These are phyloP conservation scores for Neurospora sp. DNA, from an alignment of 495 filamentous ascomycete species.

Conservation along the genomic window DNA sequence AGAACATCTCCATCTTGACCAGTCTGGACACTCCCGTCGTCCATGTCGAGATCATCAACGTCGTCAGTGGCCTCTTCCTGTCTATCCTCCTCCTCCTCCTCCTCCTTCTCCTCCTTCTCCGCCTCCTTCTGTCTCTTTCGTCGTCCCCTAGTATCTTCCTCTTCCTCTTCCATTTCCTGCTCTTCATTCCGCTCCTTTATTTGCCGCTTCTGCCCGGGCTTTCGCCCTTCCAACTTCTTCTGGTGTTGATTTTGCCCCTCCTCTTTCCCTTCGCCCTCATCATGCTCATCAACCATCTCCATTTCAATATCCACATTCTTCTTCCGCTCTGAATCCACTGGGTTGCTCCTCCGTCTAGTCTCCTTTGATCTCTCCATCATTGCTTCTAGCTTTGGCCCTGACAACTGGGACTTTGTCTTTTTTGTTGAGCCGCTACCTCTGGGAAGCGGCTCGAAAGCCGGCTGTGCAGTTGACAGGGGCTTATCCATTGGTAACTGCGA, in stretches of 20 bases:
- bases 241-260: background rate
- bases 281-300: no score
- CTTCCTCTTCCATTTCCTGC: background rate
- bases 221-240: background rate
- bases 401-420: background rate
- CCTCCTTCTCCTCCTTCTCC: background rate
- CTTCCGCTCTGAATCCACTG: fast-evolving
- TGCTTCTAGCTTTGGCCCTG: no score
- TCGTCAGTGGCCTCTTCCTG: background rate
- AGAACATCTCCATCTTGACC: background rate
- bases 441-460: no score
- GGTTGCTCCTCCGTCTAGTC: background rate
- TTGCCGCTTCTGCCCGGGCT: background rate
- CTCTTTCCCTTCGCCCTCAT: no score
- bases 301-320: background rate
- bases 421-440: background rate
- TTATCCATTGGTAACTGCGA: background rate
- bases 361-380: background rate
- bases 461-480: no score
- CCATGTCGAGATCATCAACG: background rate
- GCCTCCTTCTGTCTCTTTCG: background rate
- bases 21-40: background rate
- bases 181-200: background rate
- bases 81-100: background rate
- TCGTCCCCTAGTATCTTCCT: background rate